Evolutionary conservation across 2,329 filamentous ascomycete species (phyloP).

Genomic region (Fusarium siculi): DNA sequence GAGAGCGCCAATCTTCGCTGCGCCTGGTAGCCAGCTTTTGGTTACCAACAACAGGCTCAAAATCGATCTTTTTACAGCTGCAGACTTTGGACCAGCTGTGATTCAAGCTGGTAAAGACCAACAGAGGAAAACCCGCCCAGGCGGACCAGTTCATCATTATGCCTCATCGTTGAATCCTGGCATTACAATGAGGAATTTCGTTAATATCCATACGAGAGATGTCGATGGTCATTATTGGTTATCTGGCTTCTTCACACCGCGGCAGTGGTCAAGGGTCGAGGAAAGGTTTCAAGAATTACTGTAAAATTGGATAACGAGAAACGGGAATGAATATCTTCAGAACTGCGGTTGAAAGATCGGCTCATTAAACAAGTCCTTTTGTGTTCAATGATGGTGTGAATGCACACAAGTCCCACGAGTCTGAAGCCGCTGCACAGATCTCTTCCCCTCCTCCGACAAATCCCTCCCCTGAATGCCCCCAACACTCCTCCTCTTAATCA

Average conservation of each 20-base stretch:
- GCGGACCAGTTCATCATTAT: background rate
- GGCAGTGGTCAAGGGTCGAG: background rate
- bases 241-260: background rate
- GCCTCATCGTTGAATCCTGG: background rate
- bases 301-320: background rate
- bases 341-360: too few relatives aligned
- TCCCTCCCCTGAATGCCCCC: background rate
- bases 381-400: background rate
- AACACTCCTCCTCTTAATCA: background rate
- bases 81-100: background rate
- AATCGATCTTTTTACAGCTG: background rate
- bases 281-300: fast-evolving
- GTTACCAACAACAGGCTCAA: background rate
- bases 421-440: background rate
- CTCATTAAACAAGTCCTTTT: too few relatives aligned
- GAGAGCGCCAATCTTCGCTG: background rate
- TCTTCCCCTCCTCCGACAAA: background rate
- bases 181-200: fast-evolving
- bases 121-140: background rate
- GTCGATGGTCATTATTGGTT: fast-evolving
- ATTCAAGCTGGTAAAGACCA: too few relatives aligned
- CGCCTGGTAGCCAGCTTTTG: background rate
- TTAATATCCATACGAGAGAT: background rate
- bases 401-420: background rate
- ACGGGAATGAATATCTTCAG: too few relatives aligned